Conservation (phyloP, 2,329 filamentous ascomycete species). For the Epichloe bromicola region DNA sequence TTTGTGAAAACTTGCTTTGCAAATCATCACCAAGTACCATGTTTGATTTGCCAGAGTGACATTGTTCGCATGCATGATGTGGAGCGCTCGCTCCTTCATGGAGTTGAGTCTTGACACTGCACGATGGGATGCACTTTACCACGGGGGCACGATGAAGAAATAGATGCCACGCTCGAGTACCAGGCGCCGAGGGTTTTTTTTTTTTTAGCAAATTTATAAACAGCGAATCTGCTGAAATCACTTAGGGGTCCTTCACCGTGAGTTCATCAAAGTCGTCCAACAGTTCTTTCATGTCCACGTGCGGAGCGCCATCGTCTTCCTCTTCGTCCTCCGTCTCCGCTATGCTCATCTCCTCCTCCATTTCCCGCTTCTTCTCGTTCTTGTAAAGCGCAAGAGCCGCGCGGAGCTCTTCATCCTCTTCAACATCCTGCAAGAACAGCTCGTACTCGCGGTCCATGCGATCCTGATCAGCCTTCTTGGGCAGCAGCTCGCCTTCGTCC, state of each 20-base stretch:
- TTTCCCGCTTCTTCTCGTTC: slow-evolving; percentile 37
- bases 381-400: slow-evolving; percentile 81
- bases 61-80: too few species aligned
- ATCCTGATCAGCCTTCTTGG: slow-evolving; percentile 78
- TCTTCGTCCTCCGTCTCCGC: slow-evolving; percentile 49
- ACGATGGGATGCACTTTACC: too few species aligned
- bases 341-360: slow-evolving; percentile 52
- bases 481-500: slow-evolving; percentile 78
- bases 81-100: too few species aligned
- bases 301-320: slow-evolving; percentile 49
- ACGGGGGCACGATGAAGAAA: too few species aligned
- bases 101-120: too few species aligned
- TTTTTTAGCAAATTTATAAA: not conserved
- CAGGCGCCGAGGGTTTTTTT: too few species aligned
- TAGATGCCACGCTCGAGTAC: too few species aligned
- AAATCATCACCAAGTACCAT: too few species aligned
- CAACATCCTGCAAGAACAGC: slow-evolving; percentile 91
- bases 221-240: not conserved
- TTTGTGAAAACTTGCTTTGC: slow-evolving; percentile 12
- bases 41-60: too few species aligned
- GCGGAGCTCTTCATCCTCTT: slow-evolving; percentile 84
- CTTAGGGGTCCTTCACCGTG: slow-evolving; percentile 23
- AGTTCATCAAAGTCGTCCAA: slow-evolving; percentile 91
- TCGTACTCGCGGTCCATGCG: slow-evolving; percentile 90
- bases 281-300: slow-evolving; percentile 67